Conservation (phyloP, 805 yeast species). For the Yarrowia porcina region DNA sequence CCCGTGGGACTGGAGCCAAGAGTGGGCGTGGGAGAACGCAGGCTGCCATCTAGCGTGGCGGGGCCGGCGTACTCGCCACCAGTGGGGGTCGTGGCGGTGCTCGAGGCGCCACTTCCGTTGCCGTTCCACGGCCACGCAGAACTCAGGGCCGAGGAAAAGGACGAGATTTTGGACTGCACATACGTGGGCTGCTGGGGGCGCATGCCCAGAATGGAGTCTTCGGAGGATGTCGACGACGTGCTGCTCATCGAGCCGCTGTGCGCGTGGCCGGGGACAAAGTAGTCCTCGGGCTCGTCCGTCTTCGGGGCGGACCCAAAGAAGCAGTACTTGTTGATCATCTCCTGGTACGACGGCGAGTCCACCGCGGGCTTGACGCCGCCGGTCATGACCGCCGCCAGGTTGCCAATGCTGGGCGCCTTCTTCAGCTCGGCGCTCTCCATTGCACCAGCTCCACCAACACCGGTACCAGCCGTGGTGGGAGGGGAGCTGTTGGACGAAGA, state of each 20-base stretch:
- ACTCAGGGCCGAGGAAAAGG: slow-evolving; percentile 21
- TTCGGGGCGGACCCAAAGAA: slow-evolving; percentile 35
- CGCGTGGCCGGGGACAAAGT: slow-evolving; percentile 16
- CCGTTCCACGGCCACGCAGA: slow-evolving; percentile 19
- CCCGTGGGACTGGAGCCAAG: slow-evolving; percentile 23
- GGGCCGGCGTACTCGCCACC: slow-evolving; percentile 10
- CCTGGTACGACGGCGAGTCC: slow-evolving; percentile 41
- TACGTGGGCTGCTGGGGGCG: slow-evolving; percentile 17
- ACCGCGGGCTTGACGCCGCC: slow-evolving; percentile 33
- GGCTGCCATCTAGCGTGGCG: background rate
- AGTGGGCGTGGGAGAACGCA: slow-evolving; percentile 24
- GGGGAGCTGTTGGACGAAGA: background rate
- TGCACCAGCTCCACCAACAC: background rate
- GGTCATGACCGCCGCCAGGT: slow-evolving; percentile 20
- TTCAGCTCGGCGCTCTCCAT: background rate
- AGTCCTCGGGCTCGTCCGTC: slow-evolving; percentile 21
- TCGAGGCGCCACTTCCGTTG: slow-evolving; percentile 20
- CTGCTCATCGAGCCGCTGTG: slow-evolving; percentile 15
- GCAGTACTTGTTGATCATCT: slow-evolving; percentile 42
- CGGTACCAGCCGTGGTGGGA: slow-evolving; percentile 23
- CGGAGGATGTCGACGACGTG: slow-evolving; percentile 16
- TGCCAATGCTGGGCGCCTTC: slow-evolving; percentile 13
- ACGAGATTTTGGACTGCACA: slow-evolving; percentile 23
- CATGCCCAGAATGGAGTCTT: slow-evolving; percentile 25
- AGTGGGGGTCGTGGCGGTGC: slow-evolving; percentile 24